Evolutionary conservation across 345 rosid species (phyloP).

Genomic region (Sisymbrium altissimum): DNA sequence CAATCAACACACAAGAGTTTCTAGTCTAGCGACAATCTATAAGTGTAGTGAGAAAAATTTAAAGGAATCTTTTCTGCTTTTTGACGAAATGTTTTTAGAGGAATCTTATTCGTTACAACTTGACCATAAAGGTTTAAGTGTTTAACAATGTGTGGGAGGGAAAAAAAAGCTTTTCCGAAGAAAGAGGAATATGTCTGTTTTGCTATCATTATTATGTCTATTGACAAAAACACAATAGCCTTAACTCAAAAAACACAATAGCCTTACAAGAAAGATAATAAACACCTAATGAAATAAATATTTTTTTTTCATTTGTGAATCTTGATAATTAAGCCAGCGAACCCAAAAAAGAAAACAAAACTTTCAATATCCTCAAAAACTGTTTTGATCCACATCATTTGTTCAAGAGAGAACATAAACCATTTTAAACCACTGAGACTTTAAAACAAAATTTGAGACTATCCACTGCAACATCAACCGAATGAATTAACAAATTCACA

Average conservation of each 20-base stretch:
- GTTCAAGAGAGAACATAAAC: no score
- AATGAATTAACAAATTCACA: neutral
- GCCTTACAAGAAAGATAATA: neutral
- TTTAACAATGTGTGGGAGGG: constrained; percentile 21
- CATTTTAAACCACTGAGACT: neutral
- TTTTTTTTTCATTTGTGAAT: neutral
- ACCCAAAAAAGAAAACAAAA: no score
- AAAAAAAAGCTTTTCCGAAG: constrained; percentile 21
- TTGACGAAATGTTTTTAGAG: constrained; percentile 24
- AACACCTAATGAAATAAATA: no score
- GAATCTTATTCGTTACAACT: constrained; percentile 24
- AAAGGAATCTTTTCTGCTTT: constrained; percentile 27
- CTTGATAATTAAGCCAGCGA: neutral
- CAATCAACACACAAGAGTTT: neutral
- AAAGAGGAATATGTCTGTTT: constrained; percentile 30
- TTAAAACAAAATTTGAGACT: neutral
- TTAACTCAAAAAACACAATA: neutral
- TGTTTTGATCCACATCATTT: neutral
- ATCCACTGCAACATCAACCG: neutral
- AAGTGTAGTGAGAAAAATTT: neutral
- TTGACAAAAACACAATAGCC: neutral
- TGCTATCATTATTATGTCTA: constrained; percentile 25
- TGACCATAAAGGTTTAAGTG: constrained; percentile 16
- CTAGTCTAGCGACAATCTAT: neutral
- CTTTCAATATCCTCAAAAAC: no score